These are phyloP conservation scores for Sphenostylis stenocarpa DNA, from an alignment of 306 rosid species.

Conservation along the genomic window DNA sequence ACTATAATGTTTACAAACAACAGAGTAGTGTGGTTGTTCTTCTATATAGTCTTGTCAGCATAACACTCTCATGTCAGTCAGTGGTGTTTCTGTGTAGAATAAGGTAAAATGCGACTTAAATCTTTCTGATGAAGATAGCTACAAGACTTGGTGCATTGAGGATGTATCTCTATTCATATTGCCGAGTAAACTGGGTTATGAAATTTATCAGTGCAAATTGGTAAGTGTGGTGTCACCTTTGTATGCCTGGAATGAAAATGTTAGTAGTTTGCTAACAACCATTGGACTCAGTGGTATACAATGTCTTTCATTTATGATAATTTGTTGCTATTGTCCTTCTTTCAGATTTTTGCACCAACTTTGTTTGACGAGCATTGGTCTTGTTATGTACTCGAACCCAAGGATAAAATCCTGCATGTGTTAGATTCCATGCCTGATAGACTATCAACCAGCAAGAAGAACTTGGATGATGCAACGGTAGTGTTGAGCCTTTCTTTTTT, in stretches of 20 bases:
- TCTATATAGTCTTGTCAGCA: neutral
- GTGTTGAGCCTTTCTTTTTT: neutral
- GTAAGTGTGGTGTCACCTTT: slow-evolving; percentile 10
- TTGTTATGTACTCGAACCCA: slow-evolving; percentile 26
- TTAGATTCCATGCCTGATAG: slow-evolving; percentile 18
- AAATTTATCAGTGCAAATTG: slow-evolving; percentile 26
- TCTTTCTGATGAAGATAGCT: slow-evolving; percentile 12
- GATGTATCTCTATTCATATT: slow-evolving; percentile 24
- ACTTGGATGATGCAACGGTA: slow-evolving; percentile 35
- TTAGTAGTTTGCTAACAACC: neutral
- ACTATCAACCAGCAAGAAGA: slow-evolving; percentile 19
- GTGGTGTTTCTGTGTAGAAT: slow-evolving; percentile 18
- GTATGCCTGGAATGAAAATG: neutral
- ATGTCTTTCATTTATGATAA: neutral
- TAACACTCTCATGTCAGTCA: slow-evolving; percentile 3
- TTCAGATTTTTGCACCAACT: slow-evolving; percentile 29
- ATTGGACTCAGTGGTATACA: neutral
- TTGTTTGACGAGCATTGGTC: slow-evolving; percentile 29
- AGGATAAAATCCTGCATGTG: slow-evolving; percentile 14
- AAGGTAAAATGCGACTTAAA: neutral
- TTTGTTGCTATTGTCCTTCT: neutral
- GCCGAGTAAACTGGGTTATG: slow-evolving; percentile 23
- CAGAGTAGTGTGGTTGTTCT: neutral
- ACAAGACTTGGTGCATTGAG: slow-evolving; percentile 25
- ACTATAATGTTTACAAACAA: neutral